Evolutionary conservation across 1,284 basidiomycete species (phyloP).

Genomic region (Sanghuangporus weigelae): DNA sequence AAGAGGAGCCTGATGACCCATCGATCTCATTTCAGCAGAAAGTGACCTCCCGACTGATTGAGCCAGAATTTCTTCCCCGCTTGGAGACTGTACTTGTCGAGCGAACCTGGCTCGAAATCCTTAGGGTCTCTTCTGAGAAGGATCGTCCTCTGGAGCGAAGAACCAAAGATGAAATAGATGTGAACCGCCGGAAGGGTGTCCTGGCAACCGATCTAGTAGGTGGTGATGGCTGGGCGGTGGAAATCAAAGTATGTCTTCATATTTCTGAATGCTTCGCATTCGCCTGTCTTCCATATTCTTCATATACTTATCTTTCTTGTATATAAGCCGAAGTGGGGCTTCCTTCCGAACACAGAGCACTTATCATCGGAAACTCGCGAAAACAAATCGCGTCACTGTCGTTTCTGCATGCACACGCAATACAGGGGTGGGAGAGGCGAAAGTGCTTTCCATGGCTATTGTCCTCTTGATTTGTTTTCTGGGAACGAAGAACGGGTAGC

Average conservation of each 20-base stretch:
- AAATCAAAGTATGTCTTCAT: conserved; percentile 71
- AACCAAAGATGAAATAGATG: conserved; percentile 53
- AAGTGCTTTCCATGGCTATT: conserved; percentile 53
- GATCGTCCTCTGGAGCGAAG: conserved; percentile 53
- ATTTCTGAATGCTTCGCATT: conserved; percentile 1
- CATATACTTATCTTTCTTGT: conserved; percentile 2
- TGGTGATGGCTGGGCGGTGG: conserved; percentile 58
- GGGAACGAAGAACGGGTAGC: conserved; percentile 49
- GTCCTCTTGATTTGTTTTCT: conserved; percentile 86
- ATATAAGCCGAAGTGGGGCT: conserved; percentile 89
- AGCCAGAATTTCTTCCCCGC: conserved; percentile 50
- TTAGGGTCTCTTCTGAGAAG: conserved; percentile 43
- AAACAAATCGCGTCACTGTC: conserved; percentile 69
- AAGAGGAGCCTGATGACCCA: conserved; percentile 48
- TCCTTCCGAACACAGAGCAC: conserved; percentile 61
- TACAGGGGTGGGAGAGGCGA: conserved; percentile 40
- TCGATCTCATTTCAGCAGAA: conserved; percentile 57
- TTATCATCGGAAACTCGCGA: conserved; percentile 50
- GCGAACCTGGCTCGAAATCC: conserved; percentile 52
- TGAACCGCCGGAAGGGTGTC: conserved; percentile 47
- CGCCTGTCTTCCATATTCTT: background rate
- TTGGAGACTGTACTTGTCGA: conserved; percentile 50
- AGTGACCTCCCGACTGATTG: conserved; percentile 58
- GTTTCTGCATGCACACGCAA: conserved; percentile 86
- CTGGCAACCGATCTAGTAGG: conserved; percentile 75